phyloP scores from a whole-genome alignment of 139 green algal species.

The Asterochloris sp. region DNA sequence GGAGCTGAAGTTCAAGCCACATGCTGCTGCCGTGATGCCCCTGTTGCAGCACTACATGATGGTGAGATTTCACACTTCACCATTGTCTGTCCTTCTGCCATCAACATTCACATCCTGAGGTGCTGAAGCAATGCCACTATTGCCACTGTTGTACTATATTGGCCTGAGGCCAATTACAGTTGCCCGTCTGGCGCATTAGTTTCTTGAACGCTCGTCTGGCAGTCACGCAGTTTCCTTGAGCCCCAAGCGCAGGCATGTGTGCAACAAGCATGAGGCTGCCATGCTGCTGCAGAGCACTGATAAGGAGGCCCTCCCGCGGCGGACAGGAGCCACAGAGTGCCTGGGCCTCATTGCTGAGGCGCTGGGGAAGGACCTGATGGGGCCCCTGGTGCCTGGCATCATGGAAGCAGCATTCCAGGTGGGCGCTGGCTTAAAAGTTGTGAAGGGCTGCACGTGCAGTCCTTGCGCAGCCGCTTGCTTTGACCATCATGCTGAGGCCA shows the following conservation, averaged over 20 bases:
- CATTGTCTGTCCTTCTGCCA: neutral
- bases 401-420: constrained; percentile 21
- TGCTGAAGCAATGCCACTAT: neutral
- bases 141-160: too few relatives aligned
- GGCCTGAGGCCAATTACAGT: too few relatives aligned
- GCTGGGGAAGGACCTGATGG: constrained; percentile 28
- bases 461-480: too few relatives aligned
- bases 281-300: constrained; percentile 8
- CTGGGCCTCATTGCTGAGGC: constrained; percentile 55
- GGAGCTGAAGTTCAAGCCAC: constrained; percentile 47
- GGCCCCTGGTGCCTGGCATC: constrained; percentile 44
- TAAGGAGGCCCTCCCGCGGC: constrained; percentile 41
- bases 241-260: too few relatives aligned
- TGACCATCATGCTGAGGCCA: too few relatives aligned
- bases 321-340: constrained; percentile 63
- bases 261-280: too few relatives aligned
- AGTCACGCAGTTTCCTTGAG: too few relatives aligned
- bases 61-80: neutral
- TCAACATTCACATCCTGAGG: neutral
- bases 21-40: constrained; percentile 32
- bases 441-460: too few relatives aligned
- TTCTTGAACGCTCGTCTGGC: too few relatives aligned
- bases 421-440: neutral
- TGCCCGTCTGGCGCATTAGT: too few relatives aligned
- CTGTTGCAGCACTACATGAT: constrained; percentile 62